A percentile compares a stretch with the other conserved stretches of the same genome.
phyloP scores from a whole-genome alignment of 495 filamentous ascomycete genomes.

The Penicillium antarcticum region DNA sequence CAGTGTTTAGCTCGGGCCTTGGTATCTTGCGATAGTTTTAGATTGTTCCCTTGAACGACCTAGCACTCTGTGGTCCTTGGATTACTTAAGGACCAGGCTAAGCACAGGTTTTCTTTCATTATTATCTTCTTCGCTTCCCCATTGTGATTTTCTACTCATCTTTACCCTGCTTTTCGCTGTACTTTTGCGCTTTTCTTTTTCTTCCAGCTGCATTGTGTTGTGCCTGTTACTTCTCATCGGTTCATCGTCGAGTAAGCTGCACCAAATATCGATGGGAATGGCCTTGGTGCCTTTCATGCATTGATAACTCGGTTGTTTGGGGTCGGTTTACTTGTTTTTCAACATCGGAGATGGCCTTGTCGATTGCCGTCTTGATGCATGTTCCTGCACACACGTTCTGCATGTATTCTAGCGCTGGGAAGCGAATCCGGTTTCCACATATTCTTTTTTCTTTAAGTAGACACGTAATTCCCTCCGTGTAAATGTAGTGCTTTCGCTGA shows the following conservation, averaged over 20 bases:
- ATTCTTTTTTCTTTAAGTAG: background rate
- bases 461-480: too few relatives aligned
- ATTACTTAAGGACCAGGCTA: background rate
- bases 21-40: slow-evolving; percentile 7
- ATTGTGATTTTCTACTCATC: slow-evolving; percentile 29
- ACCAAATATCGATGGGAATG: background rate
- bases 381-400: slow-evolving; percentile 11
- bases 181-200: slow-evolving; percentile 11
- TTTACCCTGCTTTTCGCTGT: slow-evolving; percentile 3
- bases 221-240: slow-evolving; percentile 7
- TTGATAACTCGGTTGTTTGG: background rate
- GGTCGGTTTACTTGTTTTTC: background rate
- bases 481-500: background rate
- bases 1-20: slow-evolving; percentile 8
- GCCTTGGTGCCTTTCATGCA: background rate
- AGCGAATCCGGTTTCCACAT: slow-evolving; percentile 7
- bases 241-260: background rate
- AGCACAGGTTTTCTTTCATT: background rate
- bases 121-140: slow-evolving; percentile 12
- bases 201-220: slow-evolving; percentile 13
- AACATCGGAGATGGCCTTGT: background rate
- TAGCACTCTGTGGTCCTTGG: slow-evolving; percentile 3
- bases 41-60: slow-evolving; percentile 1
- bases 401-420: slow-evolving; percentile 18
- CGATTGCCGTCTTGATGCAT: background rate